Evolutionary conservation across 768 basidiomycete genomes (phyloP).

Genomic region (Polyporus arcularius): DNA sequence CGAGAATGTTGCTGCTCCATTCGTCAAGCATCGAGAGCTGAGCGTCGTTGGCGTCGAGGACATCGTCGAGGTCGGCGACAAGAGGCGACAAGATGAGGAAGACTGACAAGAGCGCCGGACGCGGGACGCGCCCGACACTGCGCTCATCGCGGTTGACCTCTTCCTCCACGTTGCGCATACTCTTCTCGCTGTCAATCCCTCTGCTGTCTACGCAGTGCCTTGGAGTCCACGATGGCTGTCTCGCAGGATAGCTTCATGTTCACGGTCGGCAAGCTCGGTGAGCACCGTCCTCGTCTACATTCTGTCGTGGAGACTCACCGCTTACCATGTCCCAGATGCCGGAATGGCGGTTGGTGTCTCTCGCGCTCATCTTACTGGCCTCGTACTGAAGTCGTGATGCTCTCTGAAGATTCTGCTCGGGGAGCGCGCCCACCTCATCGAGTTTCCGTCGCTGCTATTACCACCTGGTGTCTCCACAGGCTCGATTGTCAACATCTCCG

Average conservation of each 20-base stretch:
- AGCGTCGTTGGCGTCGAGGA: background rate
- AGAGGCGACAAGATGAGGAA: background rate
- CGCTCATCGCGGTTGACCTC: background rate
- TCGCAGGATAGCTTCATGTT: conserved; percentile 81
- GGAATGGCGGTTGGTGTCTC: conserved; percentile 78
- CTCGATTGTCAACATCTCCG: conserved; percentile 96
- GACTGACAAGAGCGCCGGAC: background rate
- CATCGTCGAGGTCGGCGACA: background rate
- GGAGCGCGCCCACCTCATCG: conserved; percentile 93
- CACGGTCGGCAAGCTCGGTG: conserved; percentile 94
- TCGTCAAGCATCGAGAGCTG: conserved; percentile 32
- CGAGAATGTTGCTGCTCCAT: conserved; percentile 35
- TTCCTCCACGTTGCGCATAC: background rate
- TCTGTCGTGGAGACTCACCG: background rate
- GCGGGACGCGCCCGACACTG: background rate
- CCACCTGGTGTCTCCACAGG: conserved; percentile 92
- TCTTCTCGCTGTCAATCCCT: background rate
- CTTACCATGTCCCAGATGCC: conserved; percentile 56
- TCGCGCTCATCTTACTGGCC: conserved; percentile 16
- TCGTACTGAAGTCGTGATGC: background rate
- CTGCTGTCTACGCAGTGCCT: too few species aligned
- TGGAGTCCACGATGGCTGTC: conserved; percentile 33
- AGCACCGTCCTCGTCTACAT: conserved; percentile 27
- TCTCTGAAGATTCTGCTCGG: conserved; percentile 79
- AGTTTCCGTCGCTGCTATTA: conserved; percentile 94